A percentile compares a stretch with the other conserved stretches of the same genome.
phyloP scores from a whole-genome alignment of 192 early-diverging fungal species.

The Podila minutissima region DNA sequence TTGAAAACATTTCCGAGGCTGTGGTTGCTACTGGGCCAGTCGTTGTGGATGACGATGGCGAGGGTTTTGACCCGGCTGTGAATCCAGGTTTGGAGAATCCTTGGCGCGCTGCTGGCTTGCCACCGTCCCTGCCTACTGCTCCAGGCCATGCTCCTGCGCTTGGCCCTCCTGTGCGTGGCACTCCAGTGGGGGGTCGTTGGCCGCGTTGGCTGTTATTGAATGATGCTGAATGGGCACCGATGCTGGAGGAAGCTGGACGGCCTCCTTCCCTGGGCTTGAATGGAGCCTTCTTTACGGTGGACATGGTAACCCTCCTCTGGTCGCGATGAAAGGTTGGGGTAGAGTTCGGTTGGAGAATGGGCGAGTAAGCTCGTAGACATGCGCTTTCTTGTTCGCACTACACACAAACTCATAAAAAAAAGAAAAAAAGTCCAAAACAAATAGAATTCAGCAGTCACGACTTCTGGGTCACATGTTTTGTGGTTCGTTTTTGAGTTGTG shows the following conservation, averaged over 20 bases:
- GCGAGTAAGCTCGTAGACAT: no score
- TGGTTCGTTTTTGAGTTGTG: no score
- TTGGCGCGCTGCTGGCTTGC: not conserved
- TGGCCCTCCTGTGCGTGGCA: not conserved
- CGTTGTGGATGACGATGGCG: not conserved
- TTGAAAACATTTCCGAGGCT: not conserved
- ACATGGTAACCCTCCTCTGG: not conserved
- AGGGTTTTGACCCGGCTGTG: not conserved
- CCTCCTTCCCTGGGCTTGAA: not conserved
- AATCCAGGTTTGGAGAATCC: not conserved
- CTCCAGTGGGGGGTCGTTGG: not conserved
- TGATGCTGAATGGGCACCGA: not conserved
- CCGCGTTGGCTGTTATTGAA: not conserved
- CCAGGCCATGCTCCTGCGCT: not conserved
- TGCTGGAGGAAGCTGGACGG: not conserved
- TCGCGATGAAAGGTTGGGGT: not conserved
- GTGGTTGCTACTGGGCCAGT: not conserved
- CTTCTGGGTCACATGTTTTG: no score
- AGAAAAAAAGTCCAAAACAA: no score
- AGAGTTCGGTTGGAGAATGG: no score
- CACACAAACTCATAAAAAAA: no score
- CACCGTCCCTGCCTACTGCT: not conserved
- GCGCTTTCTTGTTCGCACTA: no score
- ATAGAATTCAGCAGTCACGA: no score
- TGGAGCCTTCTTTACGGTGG: not conserved